A percentile compares a stretch with the other conserved stretches of the same genome.
phyloP scores from a whole-genome alignment of 2,329 filamentous ascomycete genomes.

The Stachybotrys echinatus region DNA sequence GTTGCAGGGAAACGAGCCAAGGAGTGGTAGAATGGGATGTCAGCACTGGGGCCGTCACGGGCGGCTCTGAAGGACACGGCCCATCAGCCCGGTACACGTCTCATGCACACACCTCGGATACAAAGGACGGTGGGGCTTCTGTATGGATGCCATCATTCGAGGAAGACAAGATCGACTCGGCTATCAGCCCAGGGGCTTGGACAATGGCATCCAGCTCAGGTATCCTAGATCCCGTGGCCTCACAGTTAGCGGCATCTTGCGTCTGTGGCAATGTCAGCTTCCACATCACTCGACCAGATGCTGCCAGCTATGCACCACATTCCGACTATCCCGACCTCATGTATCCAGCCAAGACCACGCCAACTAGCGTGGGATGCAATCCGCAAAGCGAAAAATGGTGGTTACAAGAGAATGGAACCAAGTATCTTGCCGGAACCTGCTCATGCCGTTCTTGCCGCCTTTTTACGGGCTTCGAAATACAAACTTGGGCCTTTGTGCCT shows the following conservation, averaged over 20 bases:
- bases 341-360: slow-evolving; percentile 37
- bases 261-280: slow-evolving; percentile 42
- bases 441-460: slow-evolving; percentile 58
- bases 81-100: background rate
- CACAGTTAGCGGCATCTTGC: slow-evolving; percentile 16
- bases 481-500: slow-evolving; percentile 62
- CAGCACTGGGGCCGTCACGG: slow-evolving; percentile 29
- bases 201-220: background rate
- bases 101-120: slow-evolving; percentile 21
- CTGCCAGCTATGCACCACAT: slow-evolving; percentile 33
- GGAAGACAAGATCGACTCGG: background rate
- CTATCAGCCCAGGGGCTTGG: background rate
- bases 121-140: slow-evolving; percentile 30
- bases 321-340: slow-evolving; percentile 50
- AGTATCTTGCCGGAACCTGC: slow-evolving; percentile 56
- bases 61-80: background rate
- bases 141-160: slow-evolving; percentile 23
- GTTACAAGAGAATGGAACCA: slow-evolving; percentile 41
- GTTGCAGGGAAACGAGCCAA: slow-evolving; percentile 2
- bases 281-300: slow-evolving; percentile 49
- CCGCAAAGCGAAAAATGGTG: slow-evolving; percentile 52
- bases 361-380: slow-evolving; percentile 32
- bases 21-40: slow-evolving; percentile 22
- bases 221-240: background rate
- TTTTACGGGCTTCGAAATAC: slow-evolving; percentile 55